These are phyloP conservation scores for Botryotinia globosa DNA, from an alignment of 2,329 filamentous ascomycete species.

Conservation along the genomic window DNA sequence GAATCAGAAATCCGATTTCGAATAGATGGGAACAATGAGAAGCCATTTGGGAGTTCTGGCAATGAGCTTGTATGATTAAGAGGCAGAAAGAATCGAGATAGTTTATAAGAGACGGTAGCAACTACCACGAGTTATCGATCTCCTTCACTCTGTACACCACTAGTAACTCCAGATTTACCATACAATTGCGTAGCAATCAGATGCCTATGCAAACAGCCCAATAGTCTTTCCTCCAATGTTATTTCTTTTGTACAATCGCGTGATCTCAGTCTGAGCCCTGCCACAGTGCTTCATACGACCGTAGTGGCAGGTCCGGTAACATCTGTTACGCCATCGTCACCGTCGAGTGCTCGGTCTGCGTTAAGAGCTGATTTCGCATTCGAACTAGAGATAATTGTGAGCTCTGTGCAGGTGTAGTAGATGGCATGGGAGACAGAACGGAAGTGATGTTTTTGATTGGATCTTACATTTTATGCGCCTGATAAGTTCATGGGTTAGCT, in stretches of 20 bases:
- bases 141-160: not conserved
- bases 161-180: no score
- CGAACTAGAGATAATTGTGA: not conserved
- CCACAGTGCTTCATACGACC: not conserved
- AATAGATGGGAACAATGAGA: not conserved
- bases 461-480: conserved; percentile 16
- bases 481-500: not conserved
- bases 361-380: not conserved
- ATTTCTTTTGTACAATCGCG: not conserved
- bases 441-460: not conserved
- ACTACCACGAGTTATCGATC: not conserved
- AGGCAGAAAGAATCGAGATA: not conserved
- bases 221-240: not conserved
- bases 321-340: not conserved
- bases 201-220: not conserved
- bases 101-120: not conserved
- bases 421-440: not conserved
- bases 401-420: not conserved
- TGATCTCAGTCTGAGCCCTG: not conserved
- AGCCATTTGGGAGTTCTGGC: not conserved
- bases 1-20: not conserved
- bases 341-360: not conserved
- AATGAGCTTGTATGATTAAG: not conserved
- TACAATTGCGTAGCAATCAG: not conserved
- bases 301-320: not conserved